Conservation (phyloP, 2,329 filamentous ascomycete species). For the Xylariales sp. region DNA sequence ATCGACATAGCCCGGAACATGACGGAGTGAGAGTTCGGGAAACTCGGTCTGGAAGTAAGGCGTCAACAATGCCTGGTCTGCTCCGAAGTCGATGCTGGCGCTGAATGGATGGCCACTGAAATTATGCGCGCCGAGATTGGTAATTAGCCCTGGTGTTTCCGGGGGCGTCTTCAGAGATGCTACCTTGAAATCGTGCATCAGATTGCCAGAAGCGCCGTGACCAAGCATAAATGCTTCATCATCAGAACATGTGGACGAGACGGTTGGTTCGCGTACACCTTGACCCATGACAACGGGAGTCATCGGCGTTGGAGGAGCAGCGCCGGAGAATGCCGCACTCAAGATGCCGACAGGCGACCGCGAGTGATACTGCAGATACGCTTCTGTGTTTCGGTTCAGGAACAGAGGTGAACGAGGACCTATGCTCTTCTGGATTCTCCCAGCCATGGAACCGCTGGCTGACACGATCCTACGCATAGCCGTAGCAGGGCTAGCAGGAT, state of each 20-base stretch:
- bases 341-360: conserved; percentile 37
- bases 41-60: conserved; percentile 45
- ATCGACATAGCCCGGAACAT: conserved; percentile 43
- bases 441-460: conserved; percentile 36
- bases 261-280: conserved; percentile 33
- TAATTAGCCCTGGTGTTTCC: conserved; percentile 45
- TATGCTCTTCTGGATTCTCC: conserved; percentile 37
- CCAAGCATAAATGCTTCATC: conserved; percentile 30
- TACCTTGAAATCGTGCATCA: conserved; percentile 22
- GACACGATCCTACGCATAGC: conserved; percentile 51
- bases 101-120: conserved; percentile 28
- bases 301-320: conserved; percentile 45
- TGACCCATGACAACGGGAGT: conserved; percentile 39
- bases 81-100: conserved; percentile 24
- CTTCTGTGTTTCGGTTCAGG: conserved; percentile 42
- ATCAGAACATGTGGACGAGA: conserved; percentile 34
- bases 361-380: conserved; percentile 35
- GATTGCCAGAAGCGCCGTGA: conserved; percentile 14
- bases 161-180: conserved; percentile 50
- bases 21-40: conserved; percentile 33
- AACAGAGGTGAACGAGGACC: conserved; percentile 39
- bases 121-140: conserved; percentile 35
- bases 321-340: conserved; percentile 32
- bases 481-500: conserved; percentile 36
- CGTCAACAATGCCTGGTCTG: conserved; percentile 46